Evolutionary conservation across 2,329 filamentous ascomycete species (phyloP), one percentile per base, ranked within the genome.

Genomic region (Aspergillus candidus): DNA sequence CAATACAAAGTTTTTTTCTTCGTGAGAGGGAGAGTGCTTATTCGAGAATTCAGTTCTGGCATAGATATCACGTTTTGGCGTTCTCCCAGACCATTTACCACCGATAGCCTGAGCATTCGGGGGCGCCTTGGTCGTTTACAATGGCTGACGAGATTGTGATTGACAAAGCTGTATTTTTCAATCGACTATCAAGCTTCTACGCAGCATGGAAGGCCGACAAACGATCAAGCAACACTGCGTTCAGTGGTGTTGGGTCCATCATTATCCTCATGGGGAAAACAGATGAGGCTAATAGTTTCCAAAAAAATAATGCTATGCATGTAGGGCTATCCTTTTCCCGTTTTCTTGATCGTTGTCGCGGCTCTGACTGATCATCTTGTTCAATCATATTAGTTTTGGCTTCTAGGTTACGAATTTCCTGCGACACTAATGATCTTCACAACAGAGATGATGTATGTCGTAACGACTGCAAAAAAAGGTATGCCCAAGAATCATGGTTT

Each of bases 381-480:
- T 32, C 35, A 47, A 51, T 43, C 52, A 14, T 34, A 54, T 48
- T 67, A 96, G 90, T 94, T 97, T 70, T 98, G 94, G 94, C 78
- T 98, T 43, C 80, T 98, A 50, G 93, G 93, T 59, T 98, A 98
- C 75, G 93, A 98, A 68, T 98, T 98, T 62, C 93, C 93, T 30
- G 90, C 91, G 32, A 98, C 93, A 0, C 75, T 98, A 52, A 88
- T 98, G 75, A 78, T 98, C 41, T 83, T 98, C 66, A 97, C 91
- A 1, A 73, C 83, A 49, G 93, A 97, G 49, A 82, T 82, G 37
- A 76, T 97, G 57, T 94, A 93, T 70, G 84, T 97, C 47, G 82
- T 98, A 53, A 98, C 93, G 6, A 98, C 93, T 5, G 84, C 88
- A 47, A 98, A 98, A 73, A 98, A 98, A 81, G 91, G 89, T 94